phyloP scores from a whole-genome alignment of 108 stramenopile genomes.

The Pelagomonas calceolata region DNA sequence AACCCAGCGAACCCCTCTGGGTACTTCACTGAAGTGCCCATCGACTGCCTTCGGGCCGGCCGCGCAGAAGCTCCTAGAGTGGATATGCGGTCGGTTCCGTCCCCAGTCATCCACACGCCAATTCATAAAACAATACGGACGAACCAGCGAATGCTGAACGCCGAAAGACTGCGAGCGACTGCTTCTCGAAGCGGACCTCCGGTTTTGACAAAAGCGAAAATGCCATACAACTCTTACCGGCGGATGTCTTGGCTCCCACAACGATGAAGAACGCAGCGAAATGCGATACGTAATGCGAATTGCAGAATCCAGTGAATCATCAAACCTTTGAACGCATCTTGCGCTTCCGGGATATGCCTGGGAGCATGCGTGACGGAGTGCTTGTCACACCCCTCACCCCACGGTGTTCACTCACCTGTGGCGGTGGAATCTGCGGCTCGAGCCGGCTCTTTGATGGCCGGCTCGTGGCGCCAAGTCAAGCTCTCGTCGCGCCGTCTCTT shows the following conservation, averaged over 20 bases:
- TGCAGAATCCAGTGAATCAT: conserved; percentile 47
- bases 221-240: conserved; percentile 40
- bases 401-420: not conserved
- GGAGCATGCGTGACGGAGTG: conserved; percentile 38
- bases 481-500: too few species aligned
- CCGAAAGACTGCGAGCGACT: too few species aligned
- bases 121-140: too few species aligned
- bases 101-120: too few species aligned
- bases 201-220: not conserved
- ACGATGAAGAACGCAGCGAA: conserved; percentile 60
- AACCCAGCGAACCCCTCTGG: not conserved
- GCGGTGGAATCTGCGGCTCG: not conserved
- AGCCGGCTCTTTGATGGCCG: not conserved
- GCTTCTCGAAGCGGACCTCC: conserved; percentile 8
- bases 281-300: conserved; percentile 56
- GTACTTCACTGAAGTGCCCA: too few species aligned
- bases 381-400: conserved; percentile 17
- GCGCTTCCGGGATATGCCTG: conserved; percentile 39
- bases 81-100: too few species aligned
- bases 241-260: conserved; percentile 54
- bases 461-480: too few species aligned
- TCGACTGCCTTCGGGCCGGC: too few species aligned
- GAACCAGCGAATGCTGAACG: too few species aligned
- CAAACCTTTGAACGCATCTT: conserved; percentile 50
- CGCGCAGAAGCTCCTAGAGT: too few species aligned